Evolutionary conservation across 495 filamentous ascomycete genomes (phyloP).

Genomic region (Penicillium verhagenii): DNA sequence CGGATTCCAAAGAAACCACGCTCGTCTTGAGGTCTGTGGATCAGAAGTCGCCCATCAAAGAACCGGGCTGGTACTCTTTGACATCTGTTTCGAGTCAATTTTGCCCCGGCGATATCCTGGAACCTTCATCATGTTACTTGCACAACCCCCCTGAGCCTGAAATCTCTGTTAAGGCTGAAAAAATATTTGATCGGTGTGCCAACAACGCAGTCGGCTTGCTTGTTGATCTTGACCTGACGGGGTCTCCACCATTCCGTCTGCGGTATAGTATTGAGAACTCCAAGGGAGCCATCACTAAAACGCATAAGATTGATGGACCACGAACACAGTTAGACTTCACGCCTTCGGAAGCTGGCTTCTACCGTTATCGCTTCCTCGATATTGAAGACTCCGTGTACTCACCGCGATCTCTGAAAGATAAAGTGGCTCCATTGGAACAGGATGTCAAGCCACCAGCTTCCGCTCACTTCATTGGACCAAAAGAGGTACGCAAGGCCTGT

Average conservation of each 20-base stretch:
- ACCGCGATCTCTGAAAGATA: slow-evolving; percentile 48
- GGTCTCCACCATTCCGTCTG: slow-evolving; percentile 84
- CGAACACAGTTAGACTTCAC: slow-evolving; percentile 80
- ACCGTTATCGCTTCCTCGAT: slow-evolving; percentile 78
- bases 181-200: slow-evolving; percentile 90
- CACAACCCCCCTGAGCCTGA: slow-evolving; percentile 88
- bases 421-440: slow-evolving; percentile 68
- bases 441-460: slow-evolving; percentile 89
- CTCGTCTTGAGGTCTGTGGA: slow-evolving; percentile 34
- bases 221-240: slow-evolving; percentile 82
- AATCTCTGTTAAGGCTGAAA: slow-evolving; percentile 66
- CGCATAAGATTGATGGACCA: slow-evolving; percentile 58
- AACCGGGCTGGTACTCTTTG: slow-evolving; percentile 82
- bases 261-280: slow-evolving; percentile 65
- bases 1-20: slow-evolving; percentile 51
- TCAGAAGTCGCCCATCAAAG: slow-evolving; percentile 55
- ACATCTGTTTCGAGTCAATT: slow-evolving; percentile 72
- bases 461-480: slow-evolving; percentile 63
- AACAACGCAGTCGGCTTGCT: slow-evolving; percentile 86
- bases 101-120: slow-evolving; percentile 84
- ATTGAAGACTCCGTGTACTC: slow-evolving; percentile 80
- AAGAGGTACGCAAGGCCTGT: slow-evolving; percentile 61
- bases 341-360: slow-evolving; percentile 77
- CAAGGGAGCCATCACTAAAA: slow-evolving; percentile 51
- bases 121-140: slow-evolving; percentile 86